Evolutionary conservation across 164 flowering plant species (phyloP), one percentile per base, ranked within the genome.

Genomic region (Annona squamosa): DNA sequence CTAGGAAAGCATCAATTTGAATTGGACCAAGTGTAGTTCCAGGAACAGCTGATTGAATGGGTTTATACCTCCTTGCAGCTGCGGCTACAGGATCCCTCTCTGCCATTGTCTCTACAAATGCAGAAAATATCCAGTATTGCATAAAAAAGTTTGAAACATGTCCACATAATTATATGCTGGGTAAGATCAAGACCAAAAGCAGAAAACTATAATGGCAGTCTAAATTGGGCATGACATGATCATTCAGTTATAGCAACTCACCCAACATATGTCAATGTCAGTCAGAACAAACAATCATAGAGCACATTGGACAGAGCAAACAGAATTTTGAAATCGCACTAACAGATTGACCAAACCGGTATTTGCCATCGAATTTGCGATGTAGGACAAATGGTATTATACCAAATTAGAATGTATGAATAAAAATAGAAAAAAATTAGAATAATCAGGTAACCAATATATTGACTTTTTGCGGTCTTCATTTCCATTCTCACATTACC

Each of bases 41-140:
- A 69, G 99, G 99, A 84, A 95, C 99, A 83, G 99, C 97, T 77
- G 99, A 93, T 80, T 93, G 97, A 70, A 95, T 90, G 63, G 99
- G 99, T 79, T 90, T 93, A 80, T 90, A 91, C 71, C 78, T 90
- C 69, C 79, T 86, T 65, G 99, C 99, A 16, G 88, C 83, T 72
- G 97, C 96, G 63, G 99, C 99, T 63, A 87, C 86, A 66, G 97
- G 98, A 83, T 95, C 98, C 80, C 82, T 88, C 71, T 87, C 57
- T 37, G 88, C 89, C 91, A 93, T 85, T 82, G 76, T 79, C 77
- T 87, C 99, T 93, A 83, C 42, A 19, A 42, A 26, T 26, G 18
- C 19, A 45, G 1, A 16, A 43, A 67, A 44, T 10, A 67, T 46
- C 5, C 4, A 68, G 1, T 2, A 13, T 52, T 16, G 9, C 9